A percentile compares a stretch with the other conserved stretches of the same genome.
phyloP scores from a whole-genome alignment of 805 yeast species.

The Ogataea dorogensis region DNA sequence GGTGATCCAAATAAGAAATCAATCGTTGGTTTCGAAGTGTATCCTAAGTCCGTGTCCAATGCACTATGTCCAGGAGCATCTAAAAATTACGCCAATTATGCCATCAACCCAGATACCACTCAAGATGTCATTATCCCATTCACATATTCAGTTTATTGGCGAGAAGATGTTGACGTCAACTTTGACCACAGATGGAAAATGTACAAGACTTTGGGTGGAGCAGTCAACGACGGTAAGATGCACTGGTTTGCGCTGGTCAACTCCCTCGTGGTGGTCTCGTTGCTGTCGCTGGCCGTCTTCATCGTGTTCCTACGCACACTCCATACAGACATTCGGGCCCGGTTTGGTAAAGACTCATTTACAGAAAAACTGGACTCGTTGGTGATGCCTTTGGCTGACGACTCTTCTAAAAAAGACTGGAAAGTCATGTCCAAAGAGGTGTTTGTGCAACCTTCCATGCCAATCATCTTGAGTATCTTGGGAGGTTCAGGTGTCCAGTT shows the following conservation, averaged over 20 bases:
- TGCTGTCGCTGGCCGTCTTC: conserved; percentile 64
- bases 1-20: conserved; percentile 41
- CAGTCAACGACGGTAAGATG: conserved; percentile 54
- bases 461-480: conserved; percentile 51
- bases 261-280: conserved; percentile 60
- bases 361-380: conserved; percentile 18
- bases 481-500: conserved; percentile 77
- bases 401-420: conserved; percentile 42
- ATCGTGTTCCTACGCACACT: conserved; percentile 58
- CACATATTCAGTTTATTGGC: conserved; percentile 85
- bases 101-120: conserved; percentile 44
- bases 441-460: conserved; percentile 48
- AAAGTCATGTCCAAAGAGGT: conserved; percentile 53
- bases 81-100: conserved; percentile 55
- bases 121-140: conserved; percentile 57
- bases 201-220: conserved; percentile 40
- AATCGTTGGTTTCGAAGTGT: conserved; percentile 87
- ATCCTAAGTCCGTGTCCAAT: conserved; percentile 74
- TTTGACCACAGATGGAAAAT: conserved; percentile 74
- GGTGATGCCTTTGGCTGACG: conserved; percentile 11
- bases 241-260: conserved; percentile 80
- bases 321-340: conserved; percentile 42
- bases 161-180: conserved; percentile 67
- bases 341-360: conserved; percentile 16
- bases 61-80: conserved; percentile 74